These are phyloP conservation scores for Mantamonas sphyraenae DNA, from an alignment of 78 protist genomes.

Conservation along the genomic window DNA sequence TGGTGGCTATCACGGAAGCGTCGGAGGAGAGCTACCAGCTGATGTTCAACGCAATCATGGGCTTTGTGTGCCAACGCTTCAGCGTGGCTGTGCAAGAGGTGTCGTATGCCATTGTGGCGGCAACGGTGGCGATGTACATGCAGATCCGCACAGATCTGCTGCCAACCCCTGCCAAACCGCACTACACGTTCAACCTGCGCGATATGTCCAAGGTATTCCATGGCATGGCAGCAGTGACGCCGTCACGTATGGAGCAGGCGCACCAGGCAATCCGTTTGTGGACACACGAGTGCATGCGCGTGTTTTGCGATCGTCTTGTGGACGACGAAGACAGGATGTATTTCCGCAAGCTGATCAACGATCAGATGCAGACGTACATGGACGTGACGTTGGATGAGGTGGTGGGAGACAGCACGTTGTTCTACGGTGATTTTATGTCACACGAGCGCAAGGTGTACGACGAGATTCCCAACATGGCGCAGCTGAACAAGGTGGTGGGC, in stretches of 20 bases:
- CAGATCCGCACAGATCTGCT: background rate
- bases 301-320: slow-evolving; percentile 25
- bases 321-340: slow-evolving; percentile 25
- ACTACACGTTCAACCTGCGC: slow-evolving; percentile 19
- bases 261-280: slow-evolving; percentile 18
- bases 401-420: background rate
- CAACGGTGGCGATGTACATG: slow-evolving; percentile 2
- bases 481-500: background rate
- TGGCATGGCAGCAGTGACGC: slow-evolving; percentile 2
- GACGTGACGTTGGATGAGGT: background rate
- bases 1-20: slow-evolving; percentile 25
- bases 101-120: background rate
- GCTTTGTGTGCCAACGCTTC: background rate
- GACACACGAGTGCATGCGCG: slow-evolving; percentile 31
- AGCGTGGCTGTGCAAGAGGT: background rate
- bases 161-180: slow-evolving; percentile 15
- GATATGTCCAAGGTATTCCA: slow-evolving; percentile 9
- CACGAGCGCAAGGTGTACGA: background rate
- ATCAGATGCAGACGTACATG: background rate
- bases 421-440: background rate
- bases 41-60: slow-evolving; percentile 44
- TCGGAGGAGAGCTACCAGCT: slow-evolving; percentile 28
- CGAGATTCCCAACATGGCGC: too few species aligned
- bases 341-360: background rate
- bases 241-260: background rate